These are phyloP conservation scores for Penicillium concentricum DNA, from an alignment of 2,329 filamentous ascomycete species.

Conservation along the genomic window DNA sequence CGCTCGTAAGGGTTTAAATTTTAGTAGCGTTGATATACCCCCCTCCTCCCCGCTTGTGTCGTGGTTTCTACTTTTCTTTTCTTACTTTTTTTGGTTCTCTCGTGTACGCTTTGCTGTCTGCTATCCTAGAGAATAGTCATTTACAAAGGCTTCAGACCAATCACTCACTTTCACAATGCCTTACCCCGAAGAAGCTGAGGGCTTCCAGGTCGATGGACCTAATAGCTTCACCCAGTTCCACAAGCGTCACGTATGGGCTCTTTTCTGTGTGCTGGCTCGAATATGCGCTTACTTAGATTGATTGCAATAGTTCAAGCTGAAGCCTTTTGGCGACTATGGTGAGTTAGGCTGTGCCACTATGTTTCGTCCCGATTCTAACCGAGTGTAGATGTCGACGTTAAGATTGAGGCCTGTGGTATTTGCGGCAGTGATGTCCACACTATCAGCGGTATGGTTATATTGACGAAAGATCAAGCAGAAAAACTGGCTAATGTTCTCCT, in stretches of 20 bases:
- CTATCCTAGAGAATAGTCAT: not conserved
- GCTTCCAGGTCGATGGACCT: slow-evolving; percentile 58
- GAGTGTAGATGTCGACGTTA: slow-evolving; percentile 71
- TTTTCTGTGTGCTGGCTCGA: not conserved
- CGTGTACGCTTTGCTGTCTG: not conserved
- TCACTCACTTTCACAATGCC: slow-evolving; percentile 36
- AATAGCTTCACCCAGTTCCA: slow-evolving; percentile 64
- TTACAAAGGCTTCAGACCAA: not conserved
- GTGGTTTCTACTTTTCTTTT: not conserved
- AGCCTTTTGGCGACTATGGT: slow-evolving; percentile 76
- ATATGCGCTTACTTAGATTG: not conserved
- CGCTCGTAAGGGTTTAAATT: not conserved
- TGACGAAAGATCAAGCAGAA: not conserved
- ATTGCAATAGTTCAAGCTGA: slow-evolving; percentile 67
- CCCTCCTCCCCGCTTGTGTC: slow-evolving; percentile 1
- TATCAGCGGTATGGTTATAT: slow-evolving; percentile 47
- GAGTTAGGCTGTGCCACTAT: slow-evolving; percentile 2
- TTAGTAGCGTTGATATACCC: slow-evolving; percentile 12
- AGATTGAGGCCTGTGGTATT: slow-evolving; percentile 77
- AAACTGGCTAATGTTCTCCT: slow-evolving; percentile 1
- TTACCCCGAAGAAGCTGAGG: slow-evolving; percentile 47
- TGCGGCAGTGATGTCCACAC: slow-evolving; percentile 73
- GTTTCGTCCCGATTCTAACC: not conserved
- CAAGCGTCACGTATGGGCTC: slow-evolving; percentile 51
- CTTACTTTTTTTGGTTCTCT: not conserved